Conservation (phyloP, 805 yeast genomes). For the Wickerhamomyces bisporus region DNA sequence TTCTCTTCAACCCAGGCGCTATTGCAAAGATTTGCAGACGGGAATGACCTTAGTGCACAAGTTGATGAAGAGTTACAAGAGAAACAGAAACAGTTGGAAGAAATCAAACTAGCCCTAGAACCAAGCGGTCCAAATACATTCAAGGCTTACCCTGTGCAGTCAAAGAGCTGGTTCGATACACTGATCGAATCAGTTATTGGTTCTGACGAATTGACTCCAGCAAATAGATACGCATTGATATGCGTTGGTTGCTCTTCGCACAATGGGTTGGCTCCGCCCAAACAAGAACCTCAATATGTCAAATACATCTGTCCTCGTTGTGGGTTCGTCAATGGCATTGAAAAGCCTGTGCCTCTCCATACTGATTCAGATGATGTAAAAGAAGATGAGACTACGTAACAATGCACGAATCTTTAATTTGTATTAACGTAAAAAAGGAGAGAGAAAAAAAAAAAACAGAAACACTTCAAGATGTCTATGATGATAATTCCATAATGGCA, state of each 20-base stretch:
- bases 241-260: slow-evolving; percentile 63
- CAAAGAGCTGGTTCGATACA: slow-evolving; percentile 33
- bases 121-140: slow-evolving; percentile 3
- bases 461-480: slow-evolving; percentile 4
- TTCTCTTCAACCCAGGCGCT: slow-evolving; percentile 74
- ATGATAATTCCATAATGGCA: slow-evolving; percentile 80
- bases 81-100: slow-evolving; percentile 35
- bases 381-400: too few species aligned
- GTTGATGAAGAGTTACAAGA: slow-evolving; percentile 38
- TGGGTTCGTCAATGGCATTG: slow-evolving; percentile 39
- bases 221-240: slow-evolving; percentile 63
- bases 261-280: slow-evolving; percentile 81
- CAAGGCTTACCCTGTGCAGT: slow-evolving; percentile 1
- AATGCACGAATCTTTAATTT: too few species aligned
- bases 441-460: too few species aligned
- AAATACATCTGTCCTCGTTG: slow-evolving; percentile 64
- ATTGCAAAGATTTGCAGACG: slow-evolving; percentile 54
- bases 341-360: too few species aligned
- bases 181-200: slow-evolving; percentile 45
- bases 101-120: slow-evolving; percentile 30
- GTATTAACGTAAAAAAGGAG: too few species aligned
- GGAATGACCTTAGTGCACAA: slow-evolving; percentile 41
- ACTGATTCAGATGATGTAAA: not conserved
- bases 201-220: slow-evolving; percentile 57
- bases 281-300: slow-evolving; percentile 44